These are phyloP conservation scores for Dichomitus squalens DNA, from an alignment of 1,284 basidiomycete genomes.

Conservation along the genomic window DNA sequence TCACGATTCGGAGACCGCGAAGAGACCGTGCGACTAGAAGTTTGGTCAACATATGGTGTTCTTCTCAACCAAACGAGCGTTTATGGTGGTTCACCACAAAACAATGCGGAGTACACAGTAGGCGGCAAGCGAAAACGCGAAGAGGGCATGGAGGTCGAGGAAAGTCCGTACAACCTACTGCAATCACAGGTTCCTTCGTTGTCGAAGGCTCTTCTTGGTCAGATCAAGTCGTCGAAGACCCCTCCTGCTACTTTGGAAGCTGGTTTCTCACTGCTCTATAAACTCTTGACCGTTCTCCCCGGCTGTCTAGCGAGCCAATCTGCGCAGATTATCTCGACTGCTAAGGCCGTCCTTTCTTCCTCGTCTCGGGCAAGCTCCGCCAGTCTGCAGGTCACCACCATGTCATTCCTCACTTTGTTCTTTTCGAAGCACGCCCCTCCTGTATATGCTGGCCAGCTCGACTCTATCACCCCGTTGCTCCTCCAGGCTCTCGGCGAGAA, in stretches of 20 bases:
- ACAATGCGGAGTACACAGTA: slow-evolving; percentile 49
- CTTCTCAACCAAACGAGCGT: slow-evolving; percentile 85
- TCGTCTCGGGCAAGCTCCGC: slow-evolving; percentile 70
- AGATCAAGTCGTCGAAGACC: slow-evolving; percentile 83
- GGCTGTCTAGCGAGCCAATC: slow-evolving; percentile 82
- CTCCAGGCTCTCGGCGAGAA: slow-evolving; percentile 72
- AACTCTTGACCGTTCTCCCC: slow-evolving; percentile 79
- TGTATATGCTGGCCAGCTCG: slow-evolving; percentile 63
- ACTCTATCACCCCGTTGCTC: slow-evolving; percentile 71
- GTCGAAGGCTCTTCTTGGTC: slow-evolving; percentile 82
- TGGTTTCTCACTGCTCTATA: slow-evolving; percentile 79
- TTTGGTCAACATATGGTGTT: slow-evolving; percentile 85
- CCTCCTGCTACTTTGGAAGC: slow-evolving; percentile 81
- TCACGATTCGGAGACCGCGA: slow-evolving; percentile 94
- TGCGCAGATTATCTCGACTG: slow-evolving; percentile 58
- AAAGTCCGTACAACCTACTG: slow-evolving; percentile 73
- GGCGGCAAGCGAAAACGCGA: slow-evolving; percentile 82
- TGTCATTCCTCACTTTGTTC: slow-evolving; percentile 85
- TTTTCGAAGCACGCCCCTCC: slow-evolving; percentile 80
- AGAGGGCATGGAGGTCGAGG: slow-evolving; percentile 77
- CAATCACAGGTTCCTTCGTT: slow-evolving; percentile 76
- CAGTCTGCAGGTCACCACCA: slow-evolving; percentile 75
- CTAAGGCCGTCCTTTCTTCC: slow-evolving; percentile 65
- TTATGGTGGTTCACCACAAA: slow-evolving; percentile 63
- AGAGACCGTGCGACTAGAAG: slow-evolving; percentile 92